Base-by-base conservation (phyloP, 2,329 filamentous ascomycete genomes). In the Epichloe bromicola region DNA sequence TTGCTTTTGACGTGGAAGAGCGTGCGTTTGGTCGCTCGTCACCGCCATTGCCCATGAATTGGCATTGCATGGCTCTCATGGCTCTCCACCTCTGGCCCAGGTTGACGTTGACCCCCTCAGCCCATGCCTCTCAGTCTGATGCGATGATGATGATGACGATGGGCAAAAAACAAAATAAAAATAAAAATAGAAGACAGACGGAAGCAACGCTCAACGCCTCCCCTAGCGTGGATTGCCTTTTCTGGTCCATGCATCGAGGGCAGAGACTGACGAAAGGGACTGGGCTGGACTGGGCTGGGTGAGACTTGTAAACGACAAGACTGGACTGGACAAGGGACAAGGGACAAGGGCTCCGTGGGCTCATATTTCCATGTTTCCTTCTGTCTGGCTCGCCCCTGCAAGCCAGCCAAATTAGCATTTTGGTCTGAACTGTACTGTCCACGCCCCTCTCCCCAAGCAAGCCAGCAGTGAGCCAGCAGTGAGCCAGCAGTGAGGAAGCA, bases 331-430 rank as follows among this genome's bases (percentile, higher is more conserved):
- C 19, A 19, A 19, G 19, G 19, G 19, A 19, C 19, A 36, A 48
- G 12, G 23, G 23, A 23, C 23, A 6, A 30, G 19, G 49, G 20
- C 23, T 12, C 14, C 14, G 14, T 48, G 20, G 43, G 49, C 43
- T 47, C 38, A 47, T 45, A 37, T 36, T 47, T 51, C 20, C 39
- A 23, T 23, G 5, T 23, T 23, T 23, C 43, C 10, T 51, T 38
- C 41, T 37, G 33, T 45, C 41, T 46, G 36, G 43, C 26, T 14
- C 26, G 42, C 36, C 49, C 42, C 49, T 50, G 49, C 37, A 46
- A 46, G 48, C 41, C 11, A 20, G 19, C 41, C 11, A 20, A 19
- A 20, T 26, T 19, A 23, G 48, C 34, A n/a, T 26, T 19, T 19
- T 19, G 19, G 19, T 19, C 19, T 19, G n/a, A n/a, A n/a, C n/a